These are phyloP conservation scores for Eucalyptus decipiens DNA, from an alignment of 345 rosid genomes.

Conservation along the genomic window DNA sequence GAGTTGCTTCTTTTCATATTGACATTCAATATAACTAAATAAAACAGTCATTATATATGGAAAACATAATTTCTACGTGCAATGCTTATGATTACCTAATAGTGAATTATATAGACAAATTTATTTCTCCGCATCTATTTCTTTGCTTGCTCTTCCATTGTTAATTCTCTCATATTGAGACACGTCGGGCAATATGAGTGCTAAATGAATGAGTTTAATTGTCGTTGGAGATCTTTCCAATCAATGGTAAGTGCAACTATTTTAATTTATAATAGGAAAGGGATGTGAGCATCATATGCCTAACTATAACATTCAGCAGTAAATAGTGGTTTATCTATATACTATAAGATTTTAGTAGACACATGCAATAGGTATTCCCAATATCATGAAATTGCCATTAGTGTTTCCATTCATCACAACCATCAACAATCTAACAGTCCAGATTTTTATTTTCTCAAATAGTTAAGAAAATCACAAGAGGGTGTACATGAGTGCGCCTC, in stretches of 20 bases:
- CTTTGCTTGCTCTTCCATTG: background rate
- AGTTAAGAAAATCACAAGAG: background rate
- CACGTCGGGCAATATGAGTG: background rate
- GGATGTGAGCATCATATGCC: background rate
- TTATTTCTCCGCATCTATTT: background rate
- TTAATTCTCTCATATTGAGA: background rate
- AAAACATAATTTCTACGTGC: background rate
- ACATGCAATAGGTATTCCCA: background rate
- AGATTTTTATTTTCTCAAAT: background rate
- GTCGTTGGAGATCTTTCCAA: background rate
- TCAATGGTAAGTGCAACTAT: background rate
- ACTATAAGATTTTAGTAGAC: background rate
- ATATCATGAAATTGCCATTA: background rate
- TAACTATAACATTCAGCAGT: rapidly evolving
- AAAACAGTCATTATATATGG: background rate
- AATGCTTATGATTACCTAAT: rapidly evolving
- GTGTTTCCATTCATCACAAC: background rate
- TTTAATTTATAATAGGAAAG: background rate
- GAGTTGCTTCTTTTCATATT: background rate
- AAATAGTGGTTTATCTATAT: background rate
- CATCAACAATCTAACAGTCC: background rate
- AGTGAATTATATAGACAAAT: background rate
- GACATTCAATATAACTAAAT: background rate
- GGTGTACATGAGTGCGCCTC: rapidly evolving
- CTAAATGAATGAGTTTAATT: background rate